Base-by-base conservation (phyloP, 768 basidiomycete genomes). In the Brasilioporus rufonigricans region DNA sequence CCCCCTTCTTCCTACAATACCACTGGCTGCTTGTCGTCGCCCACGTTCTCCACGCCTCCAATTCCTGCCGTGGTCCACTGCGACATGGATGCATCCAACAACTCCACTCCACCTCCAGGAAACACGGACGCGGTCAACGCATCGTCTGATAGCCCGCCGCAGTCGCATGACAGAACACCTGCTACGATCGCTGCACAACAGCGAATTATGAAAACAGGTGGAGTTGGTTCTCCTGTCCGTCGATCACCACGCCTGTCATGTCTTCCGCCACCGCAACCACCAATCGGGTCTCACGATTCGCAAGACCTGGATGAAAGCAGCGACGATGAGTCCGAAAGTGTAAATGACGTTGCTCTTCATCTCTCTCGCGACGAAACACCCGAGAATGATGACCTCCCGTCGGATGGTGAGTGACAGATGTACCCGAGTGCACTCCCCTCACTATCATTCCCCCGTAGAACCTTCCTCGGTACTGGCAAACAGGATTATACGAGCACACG, bases 401-500 rank as follows among this genome's bases (percentile, higher is more conserved):
- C 80, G 57, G 83, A 83, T 76, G 70, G 76, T 79, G 44, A 59
- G 68, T 48, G 27, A 50, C 50, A 36, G 31, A 24, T 44, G 4
- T 31, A 32, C 50, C 13, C 31, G 43, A 45, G 35, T 46, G 38
- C 56, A 49, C 48, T 48, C 43, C 31, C 44, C 48, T 60, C 27
- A 52, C 51, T 23, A 57, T 60, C 47, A 12, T 39, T 35, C 40
- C n/a, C 23, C 18, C 36, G 26, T 58, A 82, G 89, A 90, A 64
- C 87, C 87, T 10, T 80, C 87, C 2, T 85, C 86, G 52, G 76
- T 77, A 5, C 73, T 91, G 46, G 89, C 85, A 31, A 80, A 74
- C 57, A 83, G 72, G 69, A 81, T 91, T 44, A 77, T 86, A 43
- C 78, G 82, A 47, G 89, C 89, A 48, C 80, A 82, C 53, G 84